Evolutionary conservation across 192 early-diverging fungal species (phyloP).

Genomic region (Coemansia sp.): DNA sequence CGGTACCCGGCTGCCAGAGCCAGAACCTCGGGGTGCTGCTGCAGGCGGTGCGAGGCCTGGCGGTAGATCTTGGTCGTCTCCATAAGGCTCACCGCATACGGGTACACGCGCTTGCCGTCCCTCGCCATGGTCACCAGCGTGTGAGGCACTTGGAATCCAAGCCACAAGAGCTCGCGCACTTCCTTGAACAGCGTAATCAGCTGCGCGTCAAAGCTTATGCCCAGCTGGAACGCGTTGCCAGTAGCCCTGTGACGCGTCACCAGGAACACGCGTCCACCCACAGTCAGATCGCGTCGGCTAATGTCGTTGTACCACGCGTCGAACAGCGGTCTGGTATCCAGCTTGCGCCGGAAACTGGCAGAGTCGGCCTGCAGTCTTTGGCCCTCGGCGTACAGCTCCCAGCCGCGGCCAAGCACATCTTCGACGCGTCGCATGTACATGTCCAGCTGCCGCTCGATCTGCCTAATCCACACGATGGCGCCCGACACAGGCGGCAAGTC

Average conservation of each 20-base stretch:
- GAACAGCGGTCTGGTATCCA: constrained; percentile 91
- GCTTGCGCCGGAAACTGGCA: constrained; percentile 88
- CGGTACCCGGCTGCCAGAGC: constrained; percentile 91
- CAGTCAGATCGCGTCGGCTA: constrained; percentile 76
- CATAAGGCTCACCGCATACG: constrained; percentile 94
- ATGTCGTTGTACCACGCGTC: constrained; percentile 93
- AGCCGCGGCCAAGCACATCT: constrained; percentile 95
- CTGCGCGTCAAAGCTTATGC: constrained; percentile 93
- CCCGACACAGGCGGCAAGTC: constrained; percentile 94
- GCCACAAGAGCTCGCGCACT: constrained; percentile 95
- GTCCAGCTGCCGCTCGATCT: constrained; percentile 96
- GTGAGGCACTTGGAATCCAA: constrained; percentile 92
- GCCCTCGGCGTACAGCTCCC: constrained; percentile 97
- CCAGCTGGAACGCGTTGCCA: constrained; percentile 74
- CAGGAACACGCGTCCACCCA: constrained; percentile 89
- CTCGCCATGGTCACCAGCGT: constrained; percentile 89
- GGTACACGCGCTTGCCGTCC: constrained; percentile 97
- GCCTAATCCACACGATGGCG: constrained; percentile 94
- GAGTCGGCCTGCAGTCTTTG: constrained; percentile 90
- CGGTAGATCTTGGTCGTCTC: constrained; percentile 95
- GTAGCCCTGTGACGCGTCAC: constrained; percentile 81
- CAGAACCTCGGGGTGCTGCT: constrained; percentile 73
- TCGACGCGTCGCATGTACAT: constrained; percentile 97
- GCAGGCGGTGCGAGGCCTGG: constrained; percentile 80
- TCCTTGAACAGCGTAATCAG: constrained; percentile 99